Evolutionary conservation across 2,329 filamentous ascomycete genomes (phyloP).

Genomic region (Colletotrichum tanaceti): DNA sequence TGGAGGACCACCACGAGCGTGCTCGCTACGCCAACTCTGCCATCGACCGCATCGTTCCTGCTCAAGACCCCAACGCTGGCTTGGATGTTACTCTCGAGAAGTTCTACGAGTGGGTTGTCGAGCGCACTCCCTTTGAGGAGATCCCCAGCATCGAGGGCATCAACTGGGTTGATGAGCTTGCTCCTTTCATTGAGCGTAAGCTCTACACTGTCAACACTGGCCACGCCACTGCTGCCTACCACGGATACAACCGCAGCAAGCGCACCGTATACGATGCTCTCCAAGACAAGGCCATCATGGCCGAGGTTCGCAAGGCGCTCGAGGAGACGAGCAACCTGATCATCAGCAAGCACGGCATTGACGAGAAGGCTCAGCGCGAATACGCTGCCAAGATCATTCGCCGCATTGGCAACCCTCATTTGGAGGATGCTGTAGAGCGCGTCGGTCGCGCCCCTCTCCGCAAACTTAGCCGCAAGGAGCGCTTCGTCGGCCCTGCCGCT

Average conservation of each 20-base stretch:
- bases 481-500: constrained; percentile 91
- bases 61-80: constrained; percentile 82
- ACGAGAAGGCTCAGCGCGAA: constrained; percentile 77
- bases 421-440: constrained; percentile 93
- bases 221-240: constrained; percentile 95
- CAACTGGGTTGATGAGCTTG: constrained; percentile 91
- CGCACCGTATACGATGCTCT: constrained; percentile 90
- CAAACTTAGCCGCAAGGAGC: constrained; percentile 94
- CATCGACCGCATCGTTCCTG: constrained; percentile 97
- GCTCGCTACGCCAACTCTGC: constrained; percentile 97
- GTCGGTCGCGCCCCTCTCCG: constrained; percentile 94
- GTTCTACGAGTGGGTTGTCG: constrained; percentile 99
- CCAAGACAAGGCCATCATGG: constrained; percentile 81
- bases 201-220: constrained; percentile 99
- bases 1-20: constrained; percentile 76
- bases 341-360: constrained; percentile 85
- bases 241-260: constrained; percentile 88
- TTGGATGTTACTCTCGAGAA: constrained; percentile 96
- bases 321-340: constrained; percentile 89
- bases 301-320: constrained; percentile 82
- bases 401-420: constrained; percentile 91
- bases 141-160: constrained; percentile 85
- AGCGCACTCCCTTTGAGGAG: constrained; percentile 83
- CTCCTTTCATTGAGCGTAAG: constrained; percentile 98
- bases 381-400: constrained; percentile 94